Evolutionary conservation across 129 eudicot genomes (phyloP).

Genomic region (Chrysanthemum lavandulifolium): DNA sequence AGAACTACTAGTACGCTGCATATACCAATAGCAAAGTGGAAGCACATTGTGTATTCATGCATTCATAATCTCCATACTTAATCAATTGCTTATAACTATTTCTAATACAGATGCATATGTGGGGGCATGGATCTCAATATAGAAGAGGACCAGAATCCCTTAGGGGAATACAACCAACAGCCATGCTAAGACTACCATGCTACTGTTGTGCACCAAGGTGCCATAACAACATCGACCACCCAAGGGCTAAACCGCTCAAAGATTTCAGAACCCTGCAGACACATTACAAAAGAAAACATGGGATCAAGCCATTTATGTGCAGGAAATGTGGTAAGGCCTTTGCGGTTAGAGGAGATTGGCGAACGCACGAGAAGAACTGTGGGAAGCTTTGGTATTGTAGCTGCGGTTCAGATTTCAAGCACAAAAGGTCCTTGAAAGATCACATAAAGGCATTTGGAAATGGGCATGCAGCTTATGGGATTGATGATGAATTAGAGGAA

Average conservation of each 20-base stretch:
- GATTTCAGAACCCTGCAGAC: conserved; percentile 94
- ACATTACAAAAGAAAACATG: conserved; percentile 89
- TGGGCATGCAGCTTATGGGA: conserved; percentile 67
- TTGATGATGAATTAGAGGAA: conserved; percentile 65
- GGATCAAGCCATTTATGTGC: conserved; percentile 80
- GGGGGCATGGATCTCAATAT: conserved; percentile 98
- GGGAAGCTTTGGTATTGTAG: conserved; percentile 90
- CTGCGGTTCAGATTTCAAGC: conserved; percentile 89
- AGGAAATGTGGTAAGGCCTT: conserved; percentile 82
- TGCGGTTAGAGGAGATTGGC: conserved; percentile 91
- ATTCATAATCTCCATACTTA: neutral
- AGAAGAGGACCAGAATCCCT: conserved; percentile 88
- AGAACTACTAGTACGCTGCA: too few relatives aligned
- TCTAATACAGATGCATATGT: conserved; percentile 79
- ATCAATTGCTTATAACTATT: conserved; percentile 9
- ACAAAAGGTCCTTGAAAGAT: conserved; percentile 80
- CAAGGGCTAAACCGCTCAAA: conserved; percentile 80
- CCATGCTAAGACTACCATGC: conserved; percentile 88
- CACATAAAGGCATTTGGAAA: conserved; percentile 86
- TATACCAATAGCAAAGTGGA: too few relatives aligned
- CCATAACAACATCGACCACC: conserved; percentile 89
- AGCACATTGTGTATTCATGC: too few relatives aligned
- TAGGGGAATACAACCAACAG: conserved; percentile 86
- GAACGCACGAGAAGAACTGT: conserved; percentile 91
- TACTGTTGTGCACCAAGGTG: conserved; percentile 85